Evolutionary conservation across 768 basidiomycete species (phyloP), one percentile per base, ranked within the genome.

Genomic region (Xanthoconium stramineum): DNA sequence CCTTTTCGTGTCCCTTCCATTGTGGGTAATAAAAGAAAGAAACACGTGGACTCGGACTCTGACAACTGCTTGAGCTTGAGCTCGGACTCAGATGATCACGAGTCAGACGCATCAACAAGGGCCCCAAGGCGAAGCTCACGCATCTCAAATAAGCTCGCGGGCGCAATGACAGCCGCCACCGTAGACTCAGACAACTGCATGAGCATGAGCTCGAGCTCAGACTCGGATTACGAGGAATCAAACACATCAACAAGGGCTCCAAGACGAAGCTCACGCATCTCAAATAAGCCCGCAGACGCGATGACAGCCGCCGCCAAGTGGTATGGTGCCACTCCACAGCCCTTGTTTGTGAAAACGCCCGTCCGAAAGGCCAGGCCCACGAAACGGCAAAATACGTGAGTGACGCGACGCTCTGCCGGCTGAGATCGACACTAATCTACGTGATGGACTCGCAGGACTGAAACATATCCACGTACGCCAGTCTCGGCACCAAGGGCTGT

Each of bases 61-160:
- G 67, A 65, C 9, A 61, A 24, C 24, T 24, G 24, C 24, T 24
- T 24, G 24, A 24, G 29, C 29, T 24, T 45, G 29, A 45, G 30
- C 29, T 24, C 66, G 64, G 45, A 39, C 58, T 47, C 40, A 0
- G 47, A 64, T 35, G 61, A 69, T 5, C 67, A 67, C 39, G 63
- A 9, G 2, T 30, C 4, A 0, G 51, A 14, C 8, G 49, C 3
- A 2, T 28, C 33, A 3, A 11, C 44, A 3, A 59, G 55, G 39
- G 75, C 75, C 11, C 62, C 77, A 52, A 81, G 91, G n/a, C 76
- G 91, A 50, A 92, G 90, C 65, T 73, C 80, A 42, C 79, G 91
- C 48, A 84, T 84, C 58, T 74, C 78, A 5, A 85, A 83, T 1
- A 87, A 83, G 61, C 70, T 64, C 13, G 67, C 4, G 76, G 87